phyloP scores from a whole-genome alignment of 2,329 filamentous ascomycete genomes.

The Aspergillus caelatus region DNA sequence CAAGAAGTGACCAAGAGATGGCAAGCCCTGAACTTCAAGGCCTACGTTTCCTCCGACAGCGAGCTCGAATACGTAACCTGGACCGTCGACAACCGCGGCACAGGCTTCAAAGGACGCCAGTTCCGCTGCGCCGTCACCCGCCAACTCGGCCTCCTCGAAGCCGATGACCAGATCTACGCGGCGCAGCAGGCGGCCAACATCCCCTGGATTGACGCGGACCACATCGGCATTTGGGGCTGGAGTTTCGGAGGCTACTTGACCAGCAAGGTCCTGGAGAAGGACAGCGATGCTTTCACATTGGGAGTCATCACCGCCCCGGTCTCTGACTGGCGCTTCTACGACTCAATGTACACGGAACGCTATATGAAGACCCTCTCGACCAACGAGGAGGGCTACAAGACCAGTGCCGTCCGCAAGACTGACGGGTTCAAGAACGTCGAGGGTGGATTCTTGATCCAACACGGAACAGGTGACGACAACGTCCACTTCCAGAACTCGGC shows the following conservation, averaged over 20 bases:
- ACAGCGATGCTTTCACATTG: conserved; percentile 64
- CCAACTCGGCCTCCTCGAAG: conserved; percentile 65
- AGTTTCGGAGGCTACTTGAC: conserved; percentile 69
- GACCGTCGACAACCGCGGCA: conserved; percentile 70
- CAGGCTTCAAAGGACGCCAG: conserved; percentile 64
- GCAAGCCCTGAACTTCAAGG: conserved; percentile 59
- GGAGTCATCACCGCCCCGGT: conserved; percentile 68
- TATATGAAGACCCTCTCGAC: conserved; percentile 67
- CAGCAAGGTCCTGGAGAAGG: conserved; percentile 66
- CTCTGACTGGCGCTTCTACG: conserved; percentile 71
- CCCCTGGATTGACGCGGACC: conserved; percentile 59
- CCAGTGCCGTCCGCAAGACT: conserved; percentile 60
- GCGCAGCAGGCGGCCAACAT: conserved; percentile 57
- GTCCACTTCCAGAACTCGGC: conserved; percentile 71
- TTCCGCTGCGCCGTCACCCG: conserved; percentile 63
- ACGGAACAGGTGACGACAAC: conserved; percentile 71
- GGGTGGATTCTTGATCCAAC: conserved; percentile 64
- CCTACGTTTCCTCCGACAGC: conserved; percentile 68
- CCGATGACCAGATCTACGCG: conserved; percentile 69
- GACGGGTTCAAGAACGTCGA: conserved; percentile 65
- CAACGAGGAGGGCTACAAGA: conserved; percentile 64
- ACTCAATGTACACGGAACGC: conserved; percentile 71
- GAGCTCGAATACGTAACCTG: conserved; percentile 70
- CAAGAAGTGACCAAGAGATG: conserved; percentile 64
- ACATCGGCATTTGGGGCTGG: conserved; percentile 71